These are phyloP conservation scores for Kwoniella sp. DNA, from an alignment of 768 basidiomycete species.

Conservation along the genomic window DNA sequence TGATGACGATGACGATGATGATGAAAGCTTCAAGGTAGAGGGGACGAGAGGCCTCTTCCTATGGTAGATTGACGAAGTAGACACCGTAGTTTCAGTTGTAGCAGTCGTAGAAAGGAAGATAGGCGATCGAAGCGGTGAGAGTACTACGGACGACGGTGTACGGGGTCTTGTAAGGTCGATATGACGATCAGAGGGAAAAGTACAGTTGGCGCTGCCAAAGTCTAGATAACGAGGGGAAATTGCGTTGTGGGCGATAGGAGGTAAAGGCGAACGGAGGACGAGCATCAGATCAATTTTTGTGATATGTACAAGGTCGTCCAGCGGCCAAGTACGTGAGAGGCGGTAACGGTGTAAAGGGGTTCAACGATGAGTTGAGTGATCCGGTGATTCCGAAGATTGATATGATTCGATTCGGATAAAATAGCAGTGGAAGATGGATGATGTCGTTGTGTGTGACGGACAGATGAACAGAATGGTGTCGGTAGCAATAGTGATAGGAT, in stretches of 20 bases:
- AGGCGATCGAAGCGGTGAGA: slow-evolving; percentile 9
- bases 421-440: neutral
- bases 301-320: neutral
- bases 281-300: neutral
- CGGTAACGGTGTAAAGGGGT: neutral
- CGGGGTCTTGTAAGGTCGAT: neutral
- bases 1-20: neutral
- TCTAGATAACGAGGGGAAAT: neutral
- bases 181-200: neutral
- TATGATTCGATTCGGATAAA: neutral
- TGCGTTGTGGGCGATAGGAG: slow-evolving; percentile 1
- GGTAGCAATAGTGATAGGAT: neutral
- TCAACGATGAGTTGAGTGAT: neutral
- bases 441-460: no score
- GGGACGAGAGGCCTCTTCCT: slow-evolving; percentile 8
- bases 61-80: neutral
- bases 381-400: neutral
- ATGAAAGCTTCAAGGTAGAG: neutral
- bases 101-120: slow-evolving; percentile 13
- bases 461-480: neutral
- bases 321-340: neutral
- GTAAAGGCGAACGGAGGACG: slow-evolving; percentile 3
- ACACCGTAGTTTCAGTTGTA: neutral
- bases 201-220: neutral
- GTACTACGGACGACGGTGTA: neutral